Conservation (phyloP, 805 yeast species). For the Cyberlindnera petersonii region DNA sequence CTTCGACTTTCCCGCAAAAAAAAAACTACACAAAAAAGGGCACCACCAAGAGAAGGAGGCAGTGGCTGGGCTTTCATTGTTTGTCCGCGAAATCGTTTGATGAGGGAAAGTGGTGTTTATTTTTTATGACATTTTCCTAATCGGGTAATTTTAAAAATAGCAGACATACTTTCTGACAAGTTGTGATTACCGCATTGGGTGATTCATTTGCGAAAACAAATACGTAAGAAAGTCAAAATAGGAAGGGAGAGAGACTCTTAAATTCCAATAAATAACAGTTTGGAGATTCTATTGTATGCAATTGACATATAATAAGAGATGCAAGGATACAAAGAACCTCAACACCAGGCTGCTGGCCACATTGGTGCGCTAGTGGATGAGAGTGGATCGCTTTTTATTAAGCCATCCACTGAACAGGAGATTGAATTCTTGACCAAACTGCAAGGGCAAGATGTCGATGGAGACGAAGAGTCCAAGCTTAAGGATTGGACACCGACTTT, state of each 20-base stretch:
- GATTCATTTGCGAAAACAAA: neutral
- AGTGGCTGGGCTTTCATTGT: no score
- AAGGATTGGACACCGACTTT: conserved; percentile 60
- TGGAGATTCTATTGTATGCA: no score
- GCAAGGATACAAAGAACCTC: conserved; percentile 12
- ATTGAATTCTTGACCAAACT: conserved; percentile 61
- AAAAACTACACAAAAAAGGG: conserved; percentile 1
- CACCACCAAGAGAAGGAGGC: no score
- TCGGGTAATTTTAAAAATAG: no score
- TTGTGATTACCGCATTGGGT: no score
- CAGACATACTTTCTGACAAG: no score
- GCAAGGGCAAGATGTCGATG: conserved; percentile 25
- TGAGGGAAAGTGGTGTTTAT: no score
- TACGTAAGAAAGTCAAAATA: no score
- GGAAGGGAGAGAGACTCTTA: no score
- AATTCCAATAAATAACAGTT: no score
- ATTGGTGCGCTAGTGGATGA: conserved; percentile 65
- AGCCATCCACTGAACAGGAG: conserved; percentile 63
- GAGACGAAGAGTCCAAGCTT: conserved; percentile 32
- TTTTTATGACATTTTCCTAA: no score
- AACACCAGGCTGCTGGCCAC: conserved; percentile 90
- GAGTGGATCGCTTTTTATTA: conserved; percentile 68
- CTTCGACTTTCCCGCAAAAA: neutral
- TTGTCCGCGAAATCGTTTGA: no score
- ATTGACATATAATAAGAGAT: neutral